Conservation (phyloP, 2,329 filamentous ascomycete genomes). For the Alternaria sp. region DNA sequence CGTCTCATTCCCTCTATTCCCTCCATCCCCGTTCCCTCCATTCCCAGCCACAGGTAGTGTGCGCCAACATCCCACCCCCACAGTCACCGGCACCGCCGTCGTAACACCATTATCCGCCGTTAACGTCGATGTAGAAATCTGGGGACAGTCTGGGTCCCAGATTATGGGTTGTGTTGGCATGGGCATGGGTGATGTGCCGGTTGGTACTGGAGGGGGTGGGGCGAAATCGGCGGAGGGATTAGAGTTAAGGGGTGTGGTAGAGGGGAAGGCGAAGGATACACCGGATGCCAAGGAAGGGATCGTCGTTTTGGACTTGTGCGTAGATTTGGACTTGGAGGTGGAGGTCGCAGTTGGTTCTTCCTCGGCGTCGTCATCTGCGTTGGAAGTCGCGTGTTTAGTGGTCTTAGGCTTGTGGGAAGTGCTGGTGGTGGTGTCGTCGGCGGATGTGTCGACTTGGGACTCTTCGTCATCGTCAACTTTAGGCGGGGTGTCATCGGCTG, state of each 20-base stretch:
- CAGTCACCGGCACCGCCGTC: rapidly evolving
- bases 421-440: not conserved
- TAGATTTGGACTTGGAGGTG: not conserved
- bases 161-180: not conserved
- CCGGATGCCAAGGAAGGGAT: not conserved
- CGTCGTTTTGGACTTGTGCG: rapidly evolving
- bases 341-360: not conserved
- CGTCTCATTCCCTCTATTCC: not conserved
- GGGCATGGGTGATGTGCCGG: not conserved
- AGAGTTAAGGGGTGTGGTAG: not conserved
- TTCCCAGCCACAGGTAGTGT: not conserved
- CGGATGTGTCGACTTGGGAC: not conserved
- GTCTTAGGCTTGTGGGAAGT: not conserved
- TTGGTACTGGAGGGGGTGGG: too few species aligned
- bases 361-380: not conserved
- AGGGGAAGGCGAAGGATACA: not conserved
- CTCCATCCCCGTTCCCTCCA: too few species aligned
- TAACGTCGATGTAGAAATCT: rapidly evolving
- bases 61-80: not conserved
- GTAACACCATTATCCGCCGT: rapidly evolving
- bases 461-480: not conserved
- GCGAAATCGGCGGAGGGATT: too few species aligned
- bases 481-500: too few species aligned
- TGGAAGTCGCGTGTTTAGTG: not conserved
- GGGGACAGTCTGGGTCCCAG: not conserved